phyloP scores from a whole-genome alignment of 106 monocot species.

The Dioscorea zingiberensis region DNA sequence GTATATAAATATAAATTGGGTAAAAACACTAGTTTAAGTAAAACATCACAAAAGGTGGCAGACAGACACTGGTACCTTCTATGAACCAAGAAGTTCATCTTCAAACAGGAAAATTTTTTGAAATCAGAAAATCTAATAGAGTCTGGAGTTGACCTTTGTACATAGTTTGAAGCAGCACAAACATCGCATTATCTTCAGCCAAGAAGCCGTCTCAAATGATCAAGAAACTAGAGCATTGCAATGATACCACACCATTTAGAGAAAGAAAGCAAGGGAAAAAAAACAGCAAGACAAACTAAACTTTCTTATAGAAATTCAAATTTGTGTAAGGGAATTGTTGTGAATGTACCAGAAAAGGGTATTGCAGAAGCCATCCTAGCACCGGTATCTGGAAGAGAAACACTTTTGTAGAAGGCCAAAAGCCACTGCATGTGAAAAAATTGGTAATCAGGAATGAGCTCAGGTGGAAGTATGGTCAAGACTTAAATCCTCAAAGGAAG shows the following conservation, averaged over 20 bases:
- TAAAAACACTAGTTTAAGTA: too few species aligned
- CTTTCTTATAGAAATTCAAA: background rate
- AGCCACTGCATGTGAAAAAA: constrained; percentile 38
- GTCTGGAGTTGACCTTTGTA: too few species aligned
- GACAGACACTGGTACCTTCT: too few species aligned
- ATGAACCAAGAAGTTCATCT: too few species aligned
- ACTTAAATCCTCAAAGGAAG: background rate
- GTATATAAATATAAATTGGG: too few species aligned
- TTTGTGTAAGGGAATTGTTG: too few species aligned
- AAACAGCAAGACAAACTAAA: background rate
- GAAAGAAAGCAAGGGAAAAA: background rate
- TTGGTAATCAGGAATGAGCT: background rate
- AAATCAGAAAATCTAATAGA: too few species aligned
- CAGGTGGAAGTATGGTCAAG: background rate
- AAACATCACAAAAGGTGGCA: too few species aligned
- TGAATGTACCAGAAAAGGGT: constrained; percentile 41
- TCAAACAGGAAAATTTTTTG: too few species aligned
- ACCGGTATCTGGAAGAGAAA: constrained; percentile 74
- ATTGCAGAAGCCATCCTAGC: constrained; percentile 67
- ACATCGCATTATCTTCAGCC: constrained; percentile 2
- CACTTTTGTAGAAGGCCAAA: constrained; percentile 48
- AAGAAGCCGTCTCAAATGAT: constrained; percentile 2
- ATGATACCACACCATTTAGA: background rate
- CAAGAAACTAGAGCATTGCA: constrained; percentile 1
- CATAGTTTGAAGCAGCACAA: too few species aligned